Percentiles rank a stretch among this genome's conserved stretches.
Conservation (phyloP, 2,329 filamentous ascomycete species). For the Parastagonospora nodorum region DNA sequence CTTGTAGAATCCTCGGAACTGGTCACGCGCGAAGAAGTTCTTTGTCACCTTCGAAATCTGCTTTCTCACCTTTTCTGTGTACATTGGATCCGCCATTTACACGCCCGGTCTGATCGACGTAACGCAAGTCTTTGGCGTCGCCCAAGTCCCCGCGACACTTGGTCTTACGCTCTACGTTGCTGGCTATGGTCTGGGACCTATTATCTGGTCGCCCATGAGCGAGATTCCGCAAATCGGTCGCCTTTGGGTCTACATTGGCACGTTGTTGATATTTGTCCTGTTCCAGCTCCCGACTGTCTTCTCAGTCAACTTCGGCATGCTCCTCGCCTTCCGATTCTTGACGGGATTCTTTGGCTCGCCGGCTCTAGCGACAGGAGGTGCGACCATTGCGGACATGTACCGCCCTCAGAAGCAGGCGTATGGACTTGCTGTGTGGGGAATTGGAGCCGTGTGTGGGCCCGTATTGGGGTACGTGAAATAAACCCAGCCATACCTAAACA, state of each 20-base stretch:
- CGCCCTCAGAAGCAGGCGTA: slow-evolving; percentile 46
- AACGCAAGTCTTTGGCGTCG: slow-evolving; percentile 59
- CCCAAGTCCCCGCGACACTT: slow-evolving; percentile 51
- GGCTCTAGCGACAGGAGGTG: slow-evolving; percentile 53
- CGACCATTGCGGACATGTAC: slow-evolving; percentile 54
- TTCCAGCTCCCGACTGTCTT: slow-evolving; percentile 54
- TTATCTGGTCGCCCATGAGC: slow-evolving; percentile 49
- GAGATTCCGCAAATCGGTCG: slow-evolving; percentile 57
- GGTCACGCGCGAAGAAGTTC: slow-evolving; percentile 50
- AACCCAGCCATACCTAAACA: no score
- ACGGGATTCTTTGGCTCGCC: slow-evolving; percentile 56
- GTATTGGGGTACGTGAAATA: no score
- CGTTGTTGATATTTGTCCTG: slow-evolving; percentile 51
- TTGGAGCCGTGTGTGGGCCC: slow-evolving; percentile 13
- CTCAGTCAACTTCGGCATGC: slow-evolving; percentile 56
- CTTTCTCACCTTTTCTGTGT: slow-evolving; percentile 58
- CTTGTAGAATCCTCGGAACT: slow-evolving; percentile 53
- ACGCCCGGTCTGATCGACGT: slow-evolving; percentile 51
- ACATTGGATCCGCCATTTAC: slow-evolving; percentile 60
- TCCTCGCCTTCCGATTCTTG: slow-evolving; percentile 57
- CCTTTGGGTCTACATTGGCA: slow-evolving; percentile 40
- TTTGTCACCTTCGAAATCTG: slow-evolving; percentile 55
- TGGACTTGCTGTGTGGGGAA: slow-evolving; percentile 48
- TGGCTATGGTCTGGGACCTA: slow-evolving; percentile 42
- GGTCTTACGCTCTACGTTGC: slow-evolving; percentile 47